These are phyloP conservation scores for Ambrosiella cleistominuta DNA, from an alignment of 2,329 filamentous ascomycete species.

Conservation along the genomic window DNA sequence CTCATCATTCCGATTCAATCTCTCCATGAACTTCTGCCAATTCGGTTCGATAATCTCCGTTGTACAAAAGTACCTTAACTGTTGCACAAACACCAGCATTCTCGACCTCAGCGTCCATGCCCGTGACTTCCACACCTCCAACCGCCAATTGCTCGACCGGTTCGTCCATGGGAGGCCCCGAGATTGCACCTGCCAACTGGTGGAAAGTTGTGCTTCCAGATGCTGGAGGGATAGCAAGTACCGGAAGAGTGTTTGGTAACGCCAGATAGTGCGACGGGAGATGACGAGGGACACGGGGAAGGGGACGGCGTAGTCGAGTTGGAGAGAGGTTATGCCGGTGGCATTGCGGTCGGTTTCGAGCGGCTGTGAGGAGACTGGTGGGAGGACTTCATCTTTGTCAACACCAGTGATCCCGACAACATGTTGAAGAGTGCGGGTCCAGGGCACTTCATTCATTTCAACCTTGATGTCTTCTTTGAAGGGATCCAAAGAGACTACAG, in stretches of 20 bases:
- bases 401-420: conserved; percentile 95
- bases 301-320: conserved; percentile 84
- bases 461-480: conserved; percentile 99
- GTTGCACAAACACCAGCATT: conserved; percentile 95
- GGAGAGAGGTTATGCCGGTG: conserved; percentile 75
- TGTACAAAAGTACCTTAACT: conserved; percentile 91
- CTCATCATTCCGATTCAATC: conserved; percentile 46
- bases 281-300: conserved; percentile 93
- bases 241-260: conserved; percentile 90
- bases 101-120: conserved; percentile 82
- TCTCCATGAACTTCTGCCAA: conserved; percentile 85
- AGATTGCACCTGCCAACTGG: conserved; percentile 80
- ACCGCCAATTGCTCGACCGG: conserved; percentile 49
- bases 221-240: conserved; percentile 82
- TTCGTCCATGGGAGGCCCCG: conserved; percentile 69
- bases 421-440: conserved; percentile 86
- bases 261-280: conserved; percentile 86
- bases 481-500: conserved; percentile 79
- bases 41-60: conserved; percentile 96
- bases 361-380: conserved; percentile 48
- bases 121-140: conserved; percentile 84
- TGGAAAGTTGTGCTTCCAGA: conserved; percentile 70
- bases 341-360: conserved; percentile 76
- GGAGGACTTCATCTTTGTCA: conserved; percentile 71
- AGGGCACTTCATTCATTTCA: conserved; percentile 83